These are phyloP conservation scores for Sporothrix luriei DNA, from an alignment of 2,329 filamentous ascomycete genomes.

Conservation along the genomic window DNA sequence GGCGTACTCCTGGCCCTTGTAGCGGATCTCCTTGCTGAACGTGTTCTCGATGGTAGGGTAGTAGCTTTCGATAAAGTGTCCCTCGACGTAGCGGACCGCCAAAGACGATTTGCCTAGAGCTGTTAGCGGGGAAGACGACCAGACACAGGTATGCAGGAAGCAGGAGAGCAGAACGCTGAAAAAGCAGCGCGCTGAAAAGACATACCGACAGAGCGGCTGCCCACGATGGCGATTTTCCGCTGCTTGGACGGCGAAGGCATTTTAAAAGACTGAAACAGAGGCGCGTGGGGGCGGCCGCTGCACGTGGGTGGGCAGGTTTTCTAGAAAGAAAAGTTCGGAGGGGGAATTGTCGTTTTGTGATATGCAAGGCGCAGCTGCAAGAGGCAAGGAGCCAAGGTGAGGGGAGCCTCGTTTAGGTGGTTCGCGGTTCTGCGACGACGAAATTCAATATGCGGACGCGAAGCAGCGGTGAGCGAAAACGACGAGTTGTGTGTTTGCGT, in stretches of 20 bases:
- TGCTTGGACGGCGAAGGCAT: conserved; percentile 69
- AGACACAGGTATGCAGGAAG: neutral
- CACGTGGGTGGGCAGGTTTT: conserved; percentile 23
- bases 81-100: conserved; percentile 95
- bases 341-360: neutral
- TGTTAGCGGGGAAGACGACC: conserved; percentile 1
- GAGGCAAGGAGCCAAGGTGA: conserved; percentile 9
- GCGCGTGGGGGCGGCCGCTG: conserved; percentile 33
- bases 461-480: conserved; percentile 11
- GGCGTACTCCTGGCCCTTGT: conserved; percentile 88
- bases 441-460: neutral
- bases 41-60: conserved; percentile 99
- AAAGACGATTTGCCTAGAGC: conserved; percentile 88
- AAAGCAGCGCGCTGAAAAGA: conserved; percentile 7
- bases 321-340: neutral
- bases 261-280: conserved; percentile 23
- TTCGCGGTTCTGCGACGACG: neutral
- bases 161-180: neutral
- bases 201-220: conserved; percentile 77
- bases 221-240: conserved; percentile 93
- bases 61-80: conserved; percentile 97
- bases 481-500: neutral
- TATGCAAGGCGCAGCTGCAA: neutral
- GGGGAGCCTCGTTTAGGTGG: too few relatives aligned
- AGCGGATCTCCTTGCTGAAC: conserved; percentile 92